phyloP scores from a whole-genome alignment of 257 asterid species.

The Scutellaria galericulata region DNA sequence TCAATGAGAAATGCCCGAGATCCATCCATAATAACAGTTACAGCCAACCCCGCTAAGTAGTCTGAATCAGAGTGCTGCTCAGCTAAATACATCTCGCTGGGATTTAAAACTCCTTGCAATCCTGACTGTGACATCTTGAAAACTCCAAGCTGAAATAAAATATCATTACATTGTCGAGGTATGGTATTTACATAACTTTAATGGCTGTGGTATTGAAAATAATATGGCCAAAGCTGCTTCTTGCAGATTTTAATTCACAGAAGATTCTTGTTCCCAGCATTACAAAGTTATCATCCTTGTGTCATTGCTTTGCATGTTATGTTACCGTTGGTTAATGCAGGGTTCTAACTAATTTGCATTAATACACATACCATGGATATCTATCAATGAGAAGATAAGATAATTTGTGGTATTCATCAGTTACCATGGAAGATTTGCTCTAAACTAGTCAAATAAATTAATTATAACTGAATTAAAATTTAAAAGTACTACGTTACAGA shows the following conservation, averaged over 20 bases:
- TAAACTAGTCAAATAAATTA: neutral
- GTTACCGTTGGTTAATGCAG: conserved; percentile 6
- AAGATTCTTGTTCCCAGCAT: conserved; percentile 1
- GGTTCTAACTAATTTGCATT: conserved; percentile 4
- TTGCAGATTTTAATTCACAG: conserved; percentile 25
- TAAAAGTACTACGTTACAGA: conserved; percentile 4
- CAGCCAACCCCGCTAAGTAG: conserved; percentile 86
- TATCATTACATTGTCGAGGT: conserved; percentile 30
- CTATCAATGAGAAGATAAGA: conserved; percentile 19
- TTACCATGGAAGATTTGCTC: neutral
- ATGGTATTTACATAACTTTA: conserved; percentile 8
- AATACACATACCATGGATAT: conserved; percentile 2
- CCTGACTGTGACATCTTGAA: conserved; percentile 82
- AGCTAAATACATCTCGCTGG: conserved; percentile 84
- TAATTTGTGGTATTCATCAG: conserved; percentile 10
- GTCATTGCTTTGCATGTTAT: conserved; percentile 7
- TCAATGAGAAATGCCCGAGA: conserved; percentile 88
- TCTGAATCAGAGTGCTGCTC: conserved; percentile 84
- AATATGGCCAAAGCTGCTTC: conserved; percentile 22
- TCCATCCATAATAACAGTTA: conserved; percentile 87
- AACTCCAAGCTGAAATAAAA: conserved; percentile 84
- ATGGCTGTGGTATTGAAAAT: conserved; percentile 14
- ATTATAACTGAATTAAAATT: conserved; percentile 1
- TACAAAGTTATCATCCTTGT: conserved; percentile 20
- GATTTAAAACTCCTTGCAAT: conserved; percentile 75